These are phyloP conservation scores for Penicillium sclerotigenum DNA, from an alignment of 2,329 filamentous ascomycete genomes.

Conservation along the genomic window DNA sequence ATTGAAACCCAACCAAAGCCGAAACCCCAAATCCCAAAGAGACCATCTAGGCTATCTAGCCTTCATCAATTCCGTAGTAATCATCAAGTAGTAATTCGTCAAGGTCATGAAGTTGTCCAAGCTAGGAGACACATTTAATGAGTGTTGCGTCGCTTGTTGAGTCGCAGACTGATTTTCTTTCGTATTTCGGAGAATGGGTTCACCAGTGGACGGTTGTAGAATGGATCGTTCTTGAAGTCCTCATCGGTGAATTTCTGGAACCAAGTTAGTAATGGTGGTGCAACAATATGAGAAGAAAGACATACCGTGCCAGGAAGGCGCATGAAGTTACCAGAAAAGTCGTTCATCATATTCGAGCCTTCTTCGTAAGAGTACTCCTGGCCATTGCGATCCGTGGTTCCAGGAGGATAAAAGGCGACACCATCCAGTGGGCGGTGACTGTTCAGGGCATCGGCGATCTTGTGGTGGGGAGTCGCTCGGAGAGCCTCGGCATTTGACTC, in stretches of 20 bases:
- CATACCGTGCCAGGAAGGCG: conserved; percentile 71
- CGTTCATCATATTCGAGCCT: conserved; percentile 81
- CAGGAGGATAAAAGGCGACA: conserved; percentile 71
- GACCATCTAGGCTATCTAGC: neutral
- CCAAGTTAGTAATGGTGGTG: neutral
- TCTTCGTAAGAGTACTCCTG: conserved; percentile 75
- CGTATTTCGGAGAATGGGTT: conserved; percentile 30
- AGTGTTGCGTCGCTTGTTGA: conserved; percentile 22
- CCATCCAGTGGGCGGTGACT: conserved; percentile 79
- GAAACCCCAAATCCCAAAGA: conserved; percentile 2
- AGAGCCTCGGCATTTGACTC: conserved; percentile 73
- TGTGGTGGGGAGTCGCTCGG: conserved; percentile 74
- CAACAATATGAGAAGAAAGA: conserved; percentile 17
- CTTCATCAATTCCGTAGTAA: conserved; percentile 1
- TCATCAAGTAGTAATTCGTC: conserved; percentile 5
- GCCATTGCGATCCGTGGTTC: conserved; percentile 65
- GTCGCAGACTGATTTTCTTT: conserved; percentile 28
- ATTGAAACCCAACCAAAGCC: neutral
- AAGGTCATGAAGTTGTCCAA: neutral
- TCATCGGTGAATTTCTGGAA: conserved; percentile 40
- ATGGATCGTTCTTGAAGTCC: conserved; percentile 41
- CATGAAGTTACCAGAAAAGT: conserved; percentile 60
- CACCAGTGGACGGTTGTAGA: conserved; percentile 32
- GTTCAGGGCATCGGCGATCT: conserved; percentile 68
- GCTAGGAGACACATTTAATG: neutral